phyloP scores from a whole-genome alignment of 2,329 filamentous ascomycete genomes.

The Aspergillus sojae region DNA sequence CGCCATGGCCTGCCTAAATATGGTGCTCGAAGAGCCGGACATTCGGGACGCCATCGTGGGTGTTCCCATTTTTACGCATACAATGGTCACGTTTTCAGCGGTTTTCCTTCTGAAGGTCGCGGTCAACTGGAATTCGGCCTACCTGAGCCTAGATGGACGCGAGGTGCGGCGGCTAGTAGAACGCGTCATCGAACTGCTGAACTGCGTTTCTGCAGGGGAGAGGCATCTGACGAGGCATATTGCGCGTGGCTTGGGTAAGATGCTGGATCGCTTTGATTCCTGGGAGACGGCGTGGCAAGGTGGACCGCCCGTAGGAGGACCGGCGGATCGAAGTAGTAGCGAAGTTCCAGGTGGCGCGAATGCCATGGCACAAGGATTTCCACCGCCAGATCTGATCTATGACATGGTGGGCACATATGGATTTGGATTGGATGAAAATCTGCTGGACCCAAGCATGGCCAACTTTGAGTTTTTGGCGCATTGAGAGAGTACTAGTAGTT shows the following conservation, averaged over 20 bases:
- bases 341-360: slow-evolving; percentile 45
- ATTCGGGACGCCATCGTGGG: slow-evolving; percentile 53
- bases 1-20: slow-evolving; percentile 50
- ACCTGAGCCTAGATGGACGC: slow-evolving; percentile 42
- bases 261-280: slow-evolving; percentile 45
- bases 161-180: slow-evolving; percentile 43
- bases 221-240: slow-evolving; percentile 46
- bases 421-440: slow-evolving; percentile 45
- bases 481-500: slow-evolving; percentile 12
- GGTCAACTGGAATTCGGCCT: slow-evolving; percentile 47
- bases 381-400: slow-evolving; percentile 45
- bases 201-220: slow-evolving; percentile 45
- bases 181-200: slow-evolving; percentile 44
- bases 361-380: slow-evolving; percentile 45
- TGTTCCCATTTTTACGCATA: slow-evolving; percentile 50
- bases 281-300: slow-evolving; percentile 40
- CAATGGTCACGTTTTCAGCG: slow-evolving; percentile 50
- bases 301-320: slow-evolving; percentile 12
- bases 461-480: slow-evolving; percentile 44
- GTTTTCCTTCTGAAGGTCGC: slow-evolving; percentile 50
- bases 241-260: slow-evolving; percentile 44
- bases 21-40: slow-evolving; percentile 51
- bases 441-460: slow-evolving; percentile 45
- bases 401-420: slow-evolving; percentile 49
- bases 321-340: slow-evolving; percentile 20